Conservation (phyloP, 2,329 filamentous ascomycete genomes). For the Chalaropsis ovoidea region DNA sequence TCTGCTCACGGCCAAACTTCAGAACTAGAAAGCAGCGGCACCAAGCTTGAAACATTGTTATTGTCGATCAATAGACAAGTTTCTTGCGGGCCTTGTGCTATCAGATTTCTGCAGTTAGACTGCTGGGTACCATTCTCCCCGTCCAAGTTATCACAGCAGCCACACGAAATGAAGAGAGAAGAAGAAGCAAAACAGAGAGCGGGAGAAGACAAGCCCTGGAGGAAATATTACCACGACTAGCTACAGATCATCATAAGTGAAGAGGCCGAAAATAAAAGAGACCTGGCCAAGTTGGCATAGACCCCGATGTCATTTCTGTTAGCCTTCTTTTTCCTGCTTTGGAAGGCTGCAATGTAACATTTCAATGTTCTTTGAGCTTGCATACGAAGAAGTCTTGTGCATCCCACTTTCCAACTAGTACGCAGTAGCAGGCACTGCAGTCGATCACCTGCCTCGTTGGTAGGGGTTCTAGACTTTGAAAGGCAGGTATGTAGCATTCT, state of each 20-base stretch:
- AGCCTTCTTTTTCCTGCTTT: not conserved
- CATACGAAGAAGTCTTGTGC: slow-evolving; percentile 14
- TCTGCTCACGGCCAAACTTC: not conserved
- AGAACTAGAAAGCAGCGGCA: not conserved
- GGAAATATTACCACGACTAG: too few relatives aligned
- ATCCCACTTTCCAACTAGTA: slow-evolving; percentile 9
- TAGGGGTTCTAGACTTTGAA: not conserved
- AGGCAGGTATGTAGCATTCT: not conserved
- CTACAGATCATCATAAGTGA: too few relatives aligned
- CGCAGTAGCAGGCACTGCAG: not conserved
- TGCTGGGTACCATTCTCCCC: not conserved
- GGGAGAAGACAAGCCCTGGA: not conserved
- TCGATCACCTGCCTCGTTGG: not conserved
- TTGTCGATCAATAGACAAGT: not conserved
- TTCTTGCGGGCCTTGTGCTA: not conserved
- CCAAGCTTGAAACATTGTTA: slow-evolving; percentile 1
- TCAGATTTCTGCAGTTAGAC: not conserved
- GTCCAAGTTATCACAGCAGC: not conserved
- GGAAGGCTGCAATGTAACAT: not conserved
- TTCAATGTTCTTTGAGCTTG: not conserved
- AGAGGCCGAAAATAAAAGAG: not conserved
- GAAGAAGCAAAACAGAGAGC: not conserved
- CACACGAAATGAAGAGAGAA: not conserved
- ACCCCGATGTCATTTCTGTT: not conserved
- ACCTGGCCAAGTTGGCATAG: not conserved